phyloP scores from a whole-genome alignment of 495 filamentous ascomycete species.

The Penicillium daleae region DNA sequence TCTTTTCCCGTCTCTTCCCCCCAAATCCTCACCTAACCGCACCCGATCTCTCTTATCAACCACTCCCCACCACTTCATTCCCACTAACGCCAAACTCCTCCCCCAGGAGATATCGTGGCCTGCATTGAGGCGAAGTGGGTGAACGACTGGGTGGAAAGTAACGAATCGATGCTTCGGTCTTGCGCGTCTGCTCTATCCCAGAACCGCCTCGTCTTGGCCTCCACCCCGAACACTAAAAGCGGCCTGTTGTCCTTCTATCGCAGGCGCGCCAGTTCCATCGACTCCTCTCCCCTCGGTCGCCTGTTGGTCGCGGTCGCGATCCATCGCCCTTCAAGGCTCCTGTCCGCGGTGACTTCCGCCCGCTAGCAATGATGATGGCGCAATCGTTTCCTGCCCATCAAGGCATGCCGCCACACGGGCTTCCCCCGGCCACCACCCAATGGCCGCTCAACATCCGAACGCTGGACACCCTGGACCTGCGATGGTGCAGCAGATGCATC shows the following conservation, averaged over 20 bases:
- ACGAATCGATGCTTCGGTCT: slow-evolving; percentile 40
- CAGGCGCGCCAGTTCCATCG: slow-evolving; percentile 41
- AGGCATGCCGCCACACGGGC: slow-evolving; percentile 74
- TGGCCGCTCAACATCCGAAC: slow-evolving; percentile 73
- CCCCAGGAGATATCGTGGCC: slow-evolving; percentile 25
- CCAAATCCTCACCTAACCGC: slow-evolving; percentile 16
- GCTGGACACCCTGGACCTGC: slow-evolving; percentile 54
- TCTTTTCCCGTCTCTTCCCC: slow-evolving; percentile 23
- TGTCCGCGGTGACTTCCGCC: slow-evolving; percentile 41
- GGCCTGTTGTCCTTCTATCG: slow-evolving; percentile 41
- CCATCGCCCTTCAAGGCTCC: slow-evolving; percentile 26
- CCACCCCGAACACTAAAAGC: slow-evolving; percentile 50
- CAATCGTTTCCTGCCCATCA: slow-evolving; percentile 72
- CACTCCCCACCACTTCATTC: slow-evolving; percentile 17
- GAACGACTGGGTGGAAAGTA: slow-evolving; percentile 31
- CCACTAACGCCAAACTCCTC: slow-evolving; percentile 10
- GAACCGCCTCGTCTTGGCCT: slow-evolving; percentile 44
- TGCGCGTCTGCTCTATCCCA: slow-evolving; percentile 33
- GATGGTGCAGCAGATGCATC: slow-evolving; percentile 81
- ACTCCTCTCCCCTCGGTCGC: slow-evolving; percentile 21
- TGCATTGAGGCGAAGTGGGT: slow-evolving; percentile 35
- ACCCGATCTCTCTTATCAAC: slow-evolving; percentile 19
- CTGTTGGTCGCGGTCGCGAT: slow-evolving; percentile 24
- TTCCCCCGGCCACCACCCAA: slow-evolving; percentile 82
- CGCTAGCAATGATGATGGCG: slow-evolving; percentile 72